Conservation (phyloP, 352 stramenopile genomes). For the Globisporangium recalcitrans region DNA sequence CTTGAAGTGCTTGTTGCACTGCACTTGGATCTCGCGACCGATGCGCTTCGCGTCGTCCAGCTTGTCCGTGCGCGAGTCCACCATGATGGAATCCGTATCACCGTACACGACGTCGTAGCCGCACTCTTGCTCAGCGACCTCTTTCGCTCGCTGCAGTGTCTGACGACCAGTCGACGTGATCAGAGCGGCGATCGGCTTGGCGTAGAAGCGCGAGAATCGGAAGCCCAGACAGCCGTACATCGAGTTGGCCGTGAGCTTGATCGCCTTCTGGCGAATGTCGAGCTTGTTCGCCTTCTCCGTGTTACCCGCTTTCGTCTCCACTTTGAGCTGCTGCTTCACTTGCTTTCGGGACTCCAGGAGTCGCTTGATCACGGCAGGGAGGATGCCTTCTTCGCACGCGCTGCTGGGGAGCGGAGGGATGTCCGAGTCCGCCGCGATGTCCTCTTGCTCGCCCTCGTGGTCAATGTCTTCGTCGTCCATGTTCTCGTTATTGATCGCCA, state of each 20-base stretch:
- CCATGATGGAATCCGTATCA: constrained; percentile 99
- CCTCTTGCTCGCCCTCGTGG: constrained; percentile 51
- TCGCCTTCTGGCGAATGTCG: constrained; percentile 98
- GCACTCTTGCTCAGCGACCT: constrained; percentile 95
- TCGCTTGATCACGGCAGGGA: constrained; percentile 96
- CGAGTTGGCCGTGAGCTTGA: constrained; percentile 99
- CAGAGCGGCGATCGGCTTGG: constrained; percentile 97
- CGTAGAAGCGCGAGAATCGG: constrained; percentile 97
- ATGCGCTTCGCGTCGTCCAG: constrained; percentile 92
- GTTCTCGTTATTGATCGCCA: constrained; percentile 59
- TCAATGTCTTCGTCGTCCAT: constrained; percentile 80
- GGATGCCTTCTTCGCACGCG: constrained; percentile 82
- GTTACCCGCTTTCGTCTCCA: constrained; percentile 88
- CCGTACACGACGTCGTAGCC: constrained; percentile 99
- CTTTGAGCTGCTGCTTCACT: constrained; percentile 97
- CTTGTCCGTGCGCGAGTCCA: constrained; percentile 92
- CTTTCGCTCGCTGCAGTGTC: constrained; percentile 97
- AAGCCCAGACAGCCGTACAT: constrained; percentile 99
- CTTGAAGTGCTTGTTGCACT: constrained; percentile 99
- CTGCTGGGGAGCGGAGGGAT: constrained; percentile 82
- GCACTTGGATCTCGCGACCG: constrained; percentile 93
- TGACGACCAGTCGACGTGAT: constrained; percentile 98
- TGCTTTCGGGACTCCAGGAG: constrained; percentile 96
- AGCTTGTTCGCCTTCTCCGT: constrained; percentile 84
- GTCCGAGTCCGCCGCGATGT: constrained; percentile 71